Base-by-base conservation (phyloP, 2,329 filamentous ascomycete genomes). In the Nemania serpens region DNA sequence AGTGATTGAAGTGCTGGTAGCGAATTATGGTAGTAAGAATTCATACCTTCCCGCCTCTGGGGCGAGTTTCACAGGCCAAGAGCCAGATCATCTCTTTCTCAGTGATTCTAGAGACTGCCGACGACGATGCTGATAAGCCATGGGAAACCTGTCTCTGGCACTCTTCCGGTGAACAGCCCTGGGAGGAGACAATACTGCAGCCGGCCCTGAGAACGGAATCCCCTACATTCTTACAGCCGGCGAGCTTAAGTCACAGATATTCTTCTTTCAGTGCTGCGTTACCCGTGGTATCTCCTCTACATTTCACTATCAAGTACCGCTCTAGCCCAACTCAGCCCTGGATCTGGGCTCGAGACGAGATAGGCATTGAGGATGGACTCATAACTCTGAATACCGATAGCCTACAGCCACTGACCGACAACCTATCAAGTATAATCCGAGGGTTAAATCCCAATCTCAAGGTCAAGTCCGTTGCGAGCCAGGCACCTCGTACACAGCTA, bases 111-210 rank as follows among this genome's bases (percentile, higher is more conserved):
- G 88, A 93, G 67, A 84, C 88, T 43, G 84, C 85, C 42, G 75
- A 74, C 20, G 79, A 78, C 37, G 82, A 82, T 48, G 79, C 80
- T 7, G 76, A 83, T 15, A 78, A 85, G 62, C 70, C 80, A 18
- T 95, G 91, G 88, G 84, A 95, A 68, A 84, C 92, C 34, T 84
- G 85, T 15, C 75, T 96, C 7, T 96, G 92, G 91, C 86, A 91
- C 59, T 82, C 81, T 3, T 64, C 70, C 64, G 87, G 89, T 67
- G 83, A 84, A 53, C 73, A 77, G 25, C 79, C 80, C 66, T 80
- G 83, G 86, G 62, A 76, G 75, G 78, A 93, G 80, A 84, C 77
- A 17, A 58, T 62, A 1, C 68, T 86, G 33, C 47, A 48, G 2
- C 67, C 72, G 7, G 46, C 73, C 63, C 54, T 67, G 37, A 62